Evolutionary conservation across 2,329 filamentous ascomycete genomes (phyloP), one percentile per base, ranked within the genome.

Genomic region (Stagonosporopsis rhizophila): DNA sequence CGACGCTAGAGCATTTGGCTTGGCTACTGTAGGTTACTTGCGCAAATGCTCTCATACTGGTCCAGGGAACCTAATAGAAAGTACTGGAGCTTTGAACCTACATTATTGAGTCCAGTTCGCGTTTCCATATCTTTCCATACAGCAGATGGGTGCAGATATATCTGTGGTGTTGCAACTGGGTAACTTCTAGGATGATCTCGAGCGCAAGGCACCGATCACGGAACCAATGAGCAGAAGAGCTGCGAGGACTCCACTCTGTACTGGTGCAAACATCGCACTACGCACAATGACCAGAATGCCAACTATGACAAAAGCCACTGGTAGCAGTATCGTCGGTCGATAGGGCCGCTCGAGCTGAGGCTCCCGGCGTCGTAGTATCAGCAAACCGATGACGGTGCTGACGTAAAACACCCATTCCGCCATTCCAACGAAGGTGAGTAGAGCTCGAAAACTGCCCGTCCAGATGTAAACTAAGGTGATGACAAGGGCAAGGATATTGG

Each of bases 361-460:
- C 66, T 88, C 84, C 1, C 83, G 79, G 52, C 80, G 80, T 12
- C 86, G 80, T 39, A 88, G 71, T 15, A 87, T 73, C 9, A 87
- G 76, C 1, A 84, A 81, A 0, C 85, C 86, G 0, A 87, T 64
- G 0, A 87, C 85, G 0, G 85, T 85, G 27, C 87, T 77, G 65
- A 88, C 86, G 74, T 88, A 88, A 71, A 88, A 88, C 0, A 85
- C 82, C 67, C 85, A 88, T 56, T 67, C 68, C 8, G 72, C 72
- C 71, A 75, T 74, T 15, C 72, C 71, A 23, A 72, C 70, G 44
- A 76, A 86, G 0, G 85, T 87, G 11, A 88, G 65, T 0, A 88
- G 80, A 0, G 83, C 82, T 30, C 85, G 81, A 74, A 88, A 88
- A 69, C 80, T 85, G 17, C 86, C 86, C 0, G 86, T 76, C 1